These are phyloP conservation scores for Juncus effusus DNA, from an alignment of 176 grass and related monocot genomes.

Conservation along the genomic window DNA sequence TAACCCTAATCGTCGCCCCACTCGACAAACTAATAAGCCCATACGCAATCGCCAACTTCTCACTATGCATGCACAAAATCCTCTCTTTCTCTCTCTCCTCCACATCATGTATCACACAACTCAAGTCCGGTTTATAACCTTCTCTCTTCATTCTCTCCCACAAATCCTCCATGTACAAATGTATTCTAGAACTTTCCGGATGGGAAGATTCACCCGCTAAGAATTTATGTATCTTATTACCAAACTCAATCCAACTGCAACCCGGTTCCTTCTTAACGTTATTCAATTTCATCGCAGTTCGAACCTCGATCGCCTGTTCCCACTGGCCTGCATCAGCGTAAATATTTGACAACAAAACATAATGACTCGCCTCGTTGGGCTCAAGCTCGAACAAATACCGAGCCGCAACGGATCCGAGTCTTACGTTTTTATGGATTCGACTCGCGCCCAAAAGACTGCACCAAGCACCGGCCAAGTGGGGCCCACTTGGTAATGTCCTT, in stretches of 20 bases:
- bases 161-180: conserved; percentile 51
- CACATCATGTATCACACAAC: conserved; percentile 74
- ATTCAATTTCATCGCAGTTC: conserved; percentile 49
- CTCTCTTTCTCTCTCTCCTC: conserved; percentile 59
- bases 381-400: conserved; percentile 72
- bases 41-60: conserved; percentile 89
- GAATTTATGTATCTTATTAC: conserved; percentile 59
- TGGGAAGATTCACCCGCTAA: conserved; percentile 65
- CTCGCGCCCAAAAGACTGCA: conserved; percentile 77
- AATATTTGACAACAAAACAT: conserved; percentile 91
- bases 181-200: conserved; percentile 52
- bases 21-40: conserved; percentile 54
- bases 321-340: conserved; percentile 62
- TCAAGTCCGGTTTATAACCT: conserved; percentile 71
- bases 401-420: conserved; percentile 58
- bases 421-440: conserved; percentile 54
- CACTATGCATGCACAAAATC: conserved; percentile 65
- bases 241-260: conserved; percentile 78
- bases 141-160: conserved; percentile 71
- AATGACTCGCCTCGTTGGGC: conserved; percentile 78
- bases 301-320: conserved; percentile 48
- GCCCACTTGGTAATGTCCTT: conserved; percentile 36
- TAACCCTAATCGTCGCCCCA: conserved; percentile 60
- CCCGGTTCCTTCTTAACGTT: conserved; percentile 77
- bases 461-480: conserved; percentile 63